Conservation (phyloP, 306 rosid species). For the Prunus mume region DNA sequence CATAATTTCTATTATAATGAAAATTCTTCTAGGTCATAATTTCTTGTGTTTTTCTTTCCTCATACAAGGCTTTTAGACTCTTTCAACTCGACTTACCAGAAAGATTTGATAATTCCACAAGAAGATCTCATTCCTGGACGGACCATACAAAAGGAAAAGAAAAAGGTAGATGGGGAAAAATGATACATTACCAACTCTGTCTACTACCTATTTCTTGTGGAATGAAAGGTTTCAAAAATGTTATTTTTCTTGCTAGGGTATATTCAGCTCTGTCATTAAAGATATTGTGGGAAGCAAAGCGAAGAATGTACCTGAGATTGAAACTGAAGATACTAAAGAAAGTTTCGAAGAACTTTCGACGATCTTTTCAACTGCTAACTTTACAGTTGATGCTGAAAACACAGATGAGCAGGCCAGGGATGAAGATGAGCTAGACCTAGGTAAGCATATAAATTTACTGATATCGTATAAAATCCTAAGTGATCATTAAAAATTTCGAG, state of each 20-base stretch:
- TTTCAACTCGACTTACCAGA: constrained; percentile 47
- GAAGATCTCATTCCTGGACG: constrained; percentile 37
- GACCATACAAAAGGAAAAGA: constrained; percentile 62
- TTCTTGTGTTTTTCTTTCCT: constrained; percentile 1
- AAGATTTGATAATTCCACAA: constrained; percentile 42
- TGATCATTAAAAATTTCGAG: background rate
- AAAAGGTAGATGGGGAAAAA: constrained; percentile 51
- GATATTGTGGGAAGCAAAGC: constrained; percentile 71
- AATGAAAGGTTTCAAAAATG: background rate
- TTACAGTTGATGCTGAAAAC: constrained; percentile 37
- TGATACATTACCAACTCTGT: background rate
- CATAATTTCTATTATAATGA: background rate
- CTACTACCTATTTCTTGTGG: background rate
- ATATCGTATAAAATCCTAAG: no score
- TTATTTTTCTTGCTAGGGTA: constrained; percentile 45
- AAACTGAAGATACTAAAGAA: constrained; percentile 56
- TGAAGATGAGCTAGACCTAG: constrained; percentile 56
- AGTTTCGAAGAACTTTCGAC: constrained; percentile 51
- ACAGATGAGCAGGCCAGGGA: constrained; percentile 34
- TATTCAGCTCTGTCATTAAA: constrained; percentile 73
- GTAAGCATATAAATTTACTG: constrained; percentile 21
- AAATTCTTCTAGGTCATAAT: background rate
- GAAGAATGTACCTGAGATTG: constrained; percentile 50
- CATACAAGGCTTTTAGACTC: constrained; percentile 61
- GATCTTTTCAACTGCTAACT: constrained; percentile 58